phyloP scores from a whole-genome alignment of 495 filamentous ascomycete species.

The Penicillium odoratum region DNA sequence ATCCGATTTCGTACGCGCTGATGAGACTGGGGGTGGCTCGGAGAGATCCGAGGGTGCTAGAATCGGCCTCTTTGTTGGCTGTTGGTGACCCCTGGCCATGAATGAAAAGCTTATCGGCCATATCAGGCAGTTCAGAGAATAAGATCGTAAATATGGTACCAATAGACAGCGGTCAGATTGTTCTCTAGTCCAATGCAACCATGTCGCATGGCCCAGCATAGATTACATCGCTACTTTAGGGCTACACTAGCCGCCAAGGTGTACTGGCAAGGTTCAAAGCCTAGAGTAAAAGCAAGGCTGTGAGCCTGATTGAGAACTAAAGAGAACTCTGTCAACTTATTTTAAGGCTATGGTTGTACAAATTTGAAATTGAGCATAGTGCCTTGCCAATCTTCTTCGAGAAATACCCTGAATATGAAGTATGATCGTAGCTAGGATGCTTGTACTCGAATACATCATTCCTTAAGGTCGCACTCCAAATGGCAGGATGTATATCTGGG shows the following conservation, averaged over 20 bases:
- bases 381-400: neutral
- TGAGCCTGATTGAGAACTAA: neutral
- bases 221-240: constrained; percentile 4
- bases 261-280: neutral
- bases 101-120: constrained; percentile 3
- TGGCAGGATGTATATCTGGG: no score
- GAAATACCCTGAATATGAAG: neutral
- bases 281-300: neutral
- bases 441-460: neutral
- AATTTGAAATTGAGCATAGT: neutral
- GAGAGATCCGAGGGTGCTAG: constrained; percentile 10
- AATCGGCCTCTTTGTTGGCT: constrained; percentile 24
- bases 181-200: constrained; percentile 8
- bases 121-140: neutral
- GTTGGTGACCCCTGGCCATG: neutral
- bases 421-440: neutral
- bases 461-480: neutral
- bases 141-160: neutral
- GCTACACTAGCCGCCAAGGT: constrained; percentile 15
- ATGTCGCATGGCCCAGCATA: neutral
- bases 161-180: neutral
- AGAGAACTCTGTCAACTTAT: neutral
- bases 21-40: neutral
- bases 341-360: neutral
- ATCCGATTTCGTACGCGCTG: constrained; percentile 2